phyloP scores from a whole-genome alignment of 139 green algal genomes.

The Picocystis salinarum region DNA sequence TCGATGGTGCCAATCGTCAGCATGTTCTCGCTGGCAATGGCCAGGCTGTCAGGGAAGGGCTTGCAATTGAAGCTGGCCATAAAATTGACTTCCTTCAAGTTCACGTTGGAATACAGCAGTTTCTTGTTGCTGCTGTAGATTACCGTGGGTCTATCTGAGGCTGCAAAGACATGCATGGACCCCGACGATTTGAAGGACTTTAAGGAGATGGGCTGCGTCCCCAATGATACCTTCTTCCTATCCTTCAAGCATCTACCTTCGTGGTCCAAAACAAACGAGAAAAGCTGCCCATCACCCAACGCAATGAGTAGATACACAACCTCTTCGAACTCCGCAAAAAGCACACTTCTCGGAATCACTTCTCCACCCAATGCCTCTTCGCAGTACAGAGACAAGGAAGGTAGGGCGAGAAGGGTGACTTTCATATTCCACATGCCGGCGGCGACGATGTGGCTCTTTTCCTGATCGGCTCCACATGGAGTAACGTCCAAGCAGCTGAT shows the following conservation, averaged over 20 bases:
- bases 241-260: too few relatives aligned
- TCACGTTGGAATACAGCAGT: constrained; percentile 92
- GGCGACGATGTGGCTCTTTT: constrained; percentile 18
- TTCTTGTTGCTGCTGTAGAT: constrained; percentile 78
- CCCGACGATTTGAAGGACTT: constrained; percentile 34
- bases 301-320: constrained; percentile 57
- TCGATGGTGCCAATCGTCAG: constrained; percentile 79
- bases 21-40: constrained; percentile 31
- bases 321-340: constrained; percentile 64
- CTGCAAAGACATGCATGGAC: constrained; percentile 67
- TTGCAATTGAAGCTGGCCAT: constrained; percentile 55
- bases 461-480: constrained; percentile 20
- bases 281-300: constrained; percentile 52
- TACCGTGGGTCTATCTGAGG: constrained; percentile 80
- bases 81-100: constrained; percentile 70
- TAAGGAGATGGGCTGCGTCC: constrained; percentile 79
- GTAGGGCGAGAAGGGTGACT: constrained; percentile 27
- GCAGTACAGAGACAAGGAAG: constrained; percentile 15
- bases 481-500: constrained; percentile 80
- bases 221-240: constrained; percentile 62
- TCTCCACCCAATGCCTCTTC: constrained; percentile 33
- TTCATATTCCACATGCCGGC: constrained; percentile 48
- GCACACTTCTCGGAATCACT: constrained; percentile 57
- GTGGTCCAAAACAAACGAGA: constrained; percentile 31
- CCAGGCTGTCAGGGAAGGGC: constrained; percentile 58